Base-by-base conservation (phyloP, 352 stramenopile species). In the Aphanomyces astaci region DNA sequence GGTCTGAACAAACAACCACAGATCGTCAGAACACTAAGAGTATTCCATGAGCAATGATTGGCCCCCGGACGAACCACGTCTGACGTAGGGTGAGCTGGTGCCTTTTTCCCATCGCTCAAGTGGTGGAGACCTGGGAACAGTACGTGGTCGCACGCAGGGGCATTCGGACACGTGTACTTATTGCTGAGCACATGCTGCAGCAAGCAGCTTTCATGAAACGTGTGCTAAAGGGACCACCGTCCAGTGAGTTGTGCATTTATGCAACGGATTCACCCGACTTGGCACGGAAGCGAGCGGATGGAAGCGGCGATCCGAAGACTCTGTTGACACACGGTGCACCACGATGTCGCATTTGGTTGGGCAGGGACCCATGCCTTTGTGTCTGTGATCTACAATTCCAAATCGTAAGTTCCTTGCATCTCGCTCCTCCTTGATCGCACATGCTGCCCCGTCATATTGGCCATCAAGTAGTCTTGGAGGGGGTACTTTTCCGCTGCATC, bases 161-260 rank as follows among this genome's bases (percentile, higher is more conserved):
- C 69, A 62, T 78, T 76, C 4, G 83, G 83, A 48, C 83, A 92
- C 5, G 19, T 48, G 36, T 88, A 90, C 22, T 76, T 46, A 57
- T 90, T 78, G 7, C 79, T 78, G 25, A 93, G 59, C 66, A 93
- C 75, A 5, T 81, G 88, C n/a, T 83, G 74, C 2, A 81, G 73
- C 30, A 92, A 39, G 49, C 85, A 93, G 57, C 85, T 90, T 43
- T 91, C 83, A 40, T 93, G 85, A 43, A 92, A 90, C 24, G 76
- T 64, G 71, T 93, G 85, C 85, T 93, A 63, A 32, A 66, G 46
- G 17, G 45, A 75, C 13, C 39, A 67, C 25, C 2, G 32, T 31
- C n/a, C 27, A 19, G 4, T n/a, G n/a, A n/a, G 5, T 40, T 49
- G 5, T 49, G 3, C 17, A 68, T 51, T 36, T 0, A 2, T 48